A percentile compares a stretch with the other conserved stretches of the same genome.
Evolutionary conservation across 768 basidiomycete species (phyloP).

Genomic region (Trametes meyenii): DNA sequence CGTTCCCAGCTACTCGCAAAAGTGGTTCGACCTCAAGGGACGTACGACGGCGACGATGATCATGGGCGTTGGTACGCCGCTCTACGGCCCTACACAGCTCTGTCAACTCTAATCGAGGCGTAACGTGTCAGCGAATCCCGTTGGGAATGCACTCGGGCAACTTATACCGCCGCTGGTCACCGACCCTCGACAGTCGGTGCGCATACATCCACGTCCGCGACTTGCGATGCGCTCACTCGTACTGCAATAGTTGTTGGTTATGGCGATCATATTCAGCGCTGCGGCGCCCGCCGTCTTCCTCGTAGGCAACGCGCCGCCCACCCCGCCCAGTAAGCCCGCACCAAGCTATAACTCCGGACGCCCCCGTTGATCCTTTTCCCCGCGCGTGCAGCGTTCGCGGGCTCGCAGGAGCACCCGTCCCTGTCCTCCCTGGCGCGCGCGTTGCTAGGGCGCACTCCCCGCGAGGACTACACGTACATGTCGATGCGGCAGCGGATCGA

Average conservation of each 20-base stretch:
- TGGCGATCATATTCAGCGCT: conserved; percentile 72
- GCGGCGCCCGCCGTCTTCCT: conserved; percentile 60
- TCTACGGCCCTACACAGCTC: too few relatives aligned
- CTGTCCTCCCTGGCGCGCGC: conserved; percentile 57
- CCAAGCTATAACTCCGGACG: not conserved
- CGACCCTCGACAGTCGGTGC: conserved; percentile 55
- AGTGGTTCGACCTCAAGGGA: conserved; percentile 77
- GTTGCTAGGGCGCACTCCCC: conserved; percentile 44
- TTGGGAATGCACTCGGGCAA: conserved; percentile 76
- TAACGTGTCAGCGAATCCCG: conserved; percentile 58
- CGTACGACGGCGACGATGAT: conserved; percentile 80
- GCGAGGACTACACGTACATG: conserved; percentile 48
- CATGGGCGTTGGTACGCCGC: conserved; percentile 45
- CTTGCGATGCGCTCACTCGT: not conserved
- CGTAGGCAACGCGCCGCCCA: conserved; percentile 64
- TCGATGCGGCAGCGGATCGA: conserved; percentile 67
- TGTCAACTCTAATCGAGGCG: not conserved
- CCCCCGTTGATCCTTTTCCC: conserved; percentile 10
- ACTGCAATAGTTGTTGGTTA: conserved; percentile 58
- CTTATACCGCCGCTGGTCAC: conserved; percentile 67
- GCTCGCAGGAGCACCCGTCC: conserved; percentile 58
- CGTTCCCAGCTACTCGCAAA: conserved; percentile 80
- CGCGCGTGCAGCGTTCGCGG: conserved; percentile 58
- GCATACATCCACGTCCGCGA: conserved; percentile 23
- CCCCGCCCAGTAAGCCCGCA: conserved; percentile 67